Evolutionary conservation across 2,329 filamentous ascomycete genomes (phyloP), one percentile per base, ranked within the genome.

Genomic region (Diaporthe sp.): DNA sequence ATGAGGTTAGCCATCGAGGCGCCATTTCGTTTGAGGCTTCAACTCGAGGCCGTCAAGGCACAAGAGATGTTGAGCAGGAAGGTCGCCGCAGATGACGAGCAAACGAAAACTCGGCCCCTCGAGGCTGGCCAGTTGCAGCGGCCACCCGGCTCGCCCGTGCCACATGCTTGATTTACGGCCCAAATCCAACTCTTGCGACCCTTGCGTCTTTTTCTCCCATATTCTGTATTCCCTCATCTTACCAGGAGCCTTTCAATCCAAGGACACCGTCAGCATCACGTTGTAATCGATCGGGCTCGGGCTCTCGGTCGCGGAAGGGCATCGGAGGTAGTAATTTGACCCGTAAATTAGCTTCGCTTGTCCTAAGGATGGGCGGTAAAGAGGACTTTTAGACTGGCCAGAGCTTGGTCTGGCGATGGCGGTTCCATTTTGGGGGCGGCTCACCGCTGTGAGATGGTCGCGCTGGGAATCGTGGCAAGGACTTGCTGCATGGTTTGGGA

Each of bases 301-400:
- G 2, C 19, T 22, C 7, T n/a, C 2, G 0, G 55, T 9, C 0
- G 22, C 1, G 2, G 5, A 1, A 12, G 15, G 4, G 12, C 12
- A 0, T 2, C 2, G 19, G 10, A 25, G 32, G 15, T n/a, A 7
- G 2, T 9, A 1, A 15, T 17, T 13, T 7, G 22, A 3, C 5
- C 4, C 2, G 10, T 2, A 58, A 1, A 19, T 9, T n/a, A 13
- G 30, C 32, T 35, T n/a, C 17, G 10, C 1, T 13, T 37, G 2
- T 22, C 5, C 4, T 58, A n/a, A 12, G 30, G 8, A 9, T 12
- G 30, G 30, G 3, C 6, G 9, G 7, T 32, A 4, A n/a, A 6
- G n/a, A 7, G 10, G 4, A 9, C 4, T 7, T 5, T 4, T 13
- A 3, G 4, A 22, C 10, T 0, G 19, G 19, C 19, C 10, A 19